phyloP scores from a whole-genome alignment of 805 yeast species.

The Candida loeiensis region DNA sequence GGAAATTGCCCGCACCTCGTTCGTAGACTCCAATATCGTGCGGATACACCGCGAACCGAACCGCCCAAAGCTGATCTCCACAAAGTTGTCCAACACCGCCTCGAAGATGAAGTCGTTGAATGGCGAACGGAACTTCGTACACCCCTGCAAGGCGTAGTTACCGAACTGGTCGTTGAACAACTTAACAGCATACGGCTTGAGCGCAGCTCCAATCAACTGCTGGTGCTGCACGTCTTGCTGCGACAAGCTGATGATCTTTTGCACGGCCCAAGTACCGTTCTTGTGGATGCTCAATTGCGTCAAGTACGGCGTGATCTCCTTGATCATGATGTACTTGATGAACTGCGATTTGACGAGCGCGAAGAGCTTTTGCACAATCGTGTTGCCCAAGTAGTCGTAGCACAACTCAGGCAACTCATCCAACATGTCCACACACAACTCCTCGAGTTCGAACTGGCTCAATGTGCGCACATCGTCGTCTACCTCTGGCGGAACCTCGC shows the following conservation, averaged over 20 bases:
- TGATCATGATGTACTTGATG: conserved; percentile 76
- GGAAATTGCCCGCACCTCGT: conserved; percentile 39
- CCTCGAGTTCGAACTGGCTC: conserved; percentile 68
- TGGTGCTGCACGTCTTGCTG: conserved; percentile 46
- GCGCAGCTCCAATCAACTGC: conserved; percentile 60
- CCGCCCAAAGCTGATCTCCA: conserved; percentile 80
- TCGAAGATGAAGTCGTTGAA: conserved; percentile 89
- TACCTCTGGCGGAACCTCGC: conserved; percentile 5
- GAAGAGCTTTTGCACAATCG: conserved; percentile 89
- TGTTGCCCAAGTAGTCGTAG: conserved; percentile 91
- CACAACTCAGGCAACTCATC: conserved; percentile 88
- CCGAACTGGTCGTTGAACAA: conserved; percentile 95
- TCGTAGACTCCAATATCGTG: conserved; percentile 83
- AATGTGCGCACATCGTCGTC: conserved; percentile 15
- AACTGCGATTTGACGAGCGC: conserved; percentile 60
- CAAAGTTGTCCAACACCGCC: conserved; percentile 69
- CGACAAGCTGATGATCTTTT: conserved; percentile 78
- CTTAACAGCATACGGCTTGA: conserved; percentile 78
- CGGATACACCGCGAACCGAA: conserved; percentile 95
- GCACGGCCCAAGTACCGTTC: conserved; percentile 99
- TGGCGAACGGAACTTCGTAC: conserved; percentile 84
- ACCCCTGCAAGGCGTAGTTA: conserved; percentile 92
- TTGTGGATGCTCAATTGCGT: conserved; percentile 94
- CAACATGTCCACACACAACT: conserved; percentile 75
- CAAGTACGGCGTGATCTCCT: conserved; percentile 70